These are phyloP conservation scores for Nothophaeocryptopus gaeumannii DNA, from an alignment of 2,329 filamentous ascomycete species.

Conservation along the genomic window DNA sequence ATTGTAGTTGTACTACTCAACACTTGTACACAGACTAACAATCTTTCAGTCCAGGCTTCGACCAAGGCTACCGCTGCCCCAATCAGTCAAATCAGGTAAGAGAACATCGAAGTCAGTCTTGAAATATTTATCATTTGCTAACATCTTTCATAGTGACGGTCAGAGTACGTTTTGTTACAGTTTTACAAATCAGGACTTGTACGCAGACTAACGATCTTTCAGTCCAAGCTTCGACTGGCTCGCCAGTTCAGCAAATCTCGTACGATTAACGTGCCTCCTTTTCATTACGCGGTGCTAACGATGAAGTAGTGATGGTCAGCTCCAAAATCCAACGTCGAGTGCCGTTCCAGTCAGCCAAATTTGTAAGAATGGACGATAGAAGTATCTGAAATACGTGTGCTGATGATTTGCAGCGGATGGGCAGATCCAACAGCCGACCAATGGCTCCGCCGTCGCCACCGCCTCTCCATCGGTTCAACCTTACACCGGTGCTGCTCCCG, in stretches of 20 bases:
- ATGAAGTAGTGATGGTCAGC: conserved; percentile 44
- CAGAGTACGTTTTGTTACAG: conserved; percentile 1
- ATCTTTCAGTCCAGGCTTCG: neutral
- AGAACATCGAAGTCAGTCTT: neutral
- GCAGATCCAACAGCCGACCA: conserved; percentile 27
- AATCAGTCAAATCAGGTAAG: neutral
- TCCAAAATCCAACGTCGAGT: conserved; percentile 25
- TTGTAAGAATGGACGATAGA: conserved; percentile 40
- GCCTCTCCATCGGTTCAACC: conserved; percentile 15
- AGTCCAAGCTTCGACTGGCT: conserved; percentile 1
- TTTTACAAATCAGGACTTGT: too few relatives aligned
- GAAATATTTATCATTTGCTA: too few relatives aligned
- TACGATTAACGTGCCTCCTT: neutral
- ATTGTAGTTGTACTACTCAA: too few relatives aligned
- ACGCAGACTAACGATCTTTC: neutral
- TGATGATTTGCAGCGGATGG: conserved; percentile 31
- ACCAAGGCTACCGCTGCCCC: conserved; percentile 4
- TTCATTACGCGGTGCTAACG: conserved; percentile 13
- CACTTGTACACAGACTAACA: neutral
- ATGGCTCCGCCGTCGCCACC: conserved; percentile 15
- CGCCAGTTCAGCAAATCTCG: neutral
- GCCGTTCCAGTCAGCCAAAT: conserved; percentile 27
- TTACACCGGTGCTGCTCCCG: conserved; percentile 34
- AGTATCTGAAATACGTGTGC: conserved; percentile 27
- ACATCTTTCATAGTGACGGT: too few relatives aligned